These are phyloP conservation scores for Capsella bursapastoris DNA, from an alignment of 345 rosid species.

Conservation along the genomic window DNA sequence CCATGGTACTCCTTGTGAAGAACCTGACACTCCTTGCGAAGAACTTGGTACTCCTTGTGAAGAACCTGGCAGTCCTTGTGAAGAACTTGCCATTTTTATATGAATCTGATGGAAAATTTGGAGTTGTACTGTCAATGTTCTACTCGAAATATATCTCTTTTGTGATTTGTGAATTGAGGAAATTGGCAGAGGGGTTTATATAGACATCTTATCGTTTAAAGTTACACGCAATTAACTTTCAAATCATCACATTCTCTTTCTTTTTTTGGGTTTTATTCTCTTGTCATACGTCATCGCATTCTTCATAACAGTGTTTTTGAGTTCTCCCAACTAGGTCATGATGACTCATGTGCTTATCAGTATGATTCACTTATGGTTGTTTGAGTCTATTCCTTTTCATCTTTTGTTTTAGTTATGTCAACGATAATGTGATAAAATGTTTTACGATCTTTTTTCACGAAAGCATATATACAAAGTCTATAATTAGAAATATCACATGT, in stretches of 20 bases:
- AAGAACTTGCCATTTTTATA: neutral
- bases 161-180: neutral
- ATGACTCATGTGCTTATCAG: constrained; percentile 2
- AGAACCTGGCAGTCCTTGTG: neutral
- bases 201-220: neutral
- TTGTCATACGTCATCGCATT: neutral
- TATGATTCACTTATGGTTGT: neutral
- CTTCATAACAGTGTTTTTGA: neutral
- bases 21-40: neutral
- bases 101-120: neutral
- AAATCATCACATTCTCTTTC: neutral
- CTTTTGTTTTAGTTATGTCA: neutral
- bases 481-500: neutral
- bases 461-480: neutral
- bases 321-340: neutral
- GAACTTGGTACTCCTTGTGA: neutral
- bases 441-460: neutral
- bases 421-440: neutral
- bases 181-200: neutral
- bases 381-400: neutral
- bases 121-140: neutral
- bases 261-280: no score
- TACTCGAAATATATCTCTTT: neutral
- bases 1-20: neutral
- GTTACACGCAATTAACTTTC: neutral